Base-by-base conservation (phyloP, 345 rosid genomes). In the Hirschfeldia incana region DNA sequence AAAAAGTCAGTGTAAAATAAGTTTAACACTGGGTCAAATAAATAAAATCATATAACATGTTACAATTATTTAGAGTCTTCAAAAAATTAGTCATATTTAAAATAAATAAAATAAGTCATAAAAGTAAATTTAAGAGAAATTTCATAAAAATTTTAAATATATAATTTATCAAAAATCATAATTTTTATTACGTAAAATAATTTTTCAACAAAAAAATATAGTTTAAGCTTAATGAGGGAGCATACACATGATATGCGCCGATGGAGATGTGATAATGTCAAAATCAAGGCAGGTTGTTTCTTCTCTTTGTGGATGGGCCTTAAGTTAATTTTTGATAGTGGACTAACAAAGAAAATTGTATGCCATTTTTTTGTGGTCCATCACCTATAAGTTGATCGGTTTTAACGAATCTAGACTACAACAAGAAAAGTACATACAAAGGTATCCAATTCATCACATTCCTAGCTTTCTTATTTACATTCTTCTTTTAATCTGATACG, bases 271-370 rank as follows among this genome's bases (percentile, higher is more conserved):
- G 61, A 32, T 3, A 46, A 62, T 73, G 76, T 73, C 76, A 30
- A 73, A 29, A 73, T 63, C 69, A 73, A 30, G 76, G 76, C 69
- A 44, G 21, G 61, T 32, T 73, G 76, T 73, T 28, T 6, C 42
- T 16, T 73, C 12, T 4, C 46, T 16, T 42, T 42, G 61, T 4
- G 16, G 16, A 44, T 62, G 44, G 76, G 76, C 60, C 44, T 34
- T 73, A 4, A 27, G 51, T 12, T 57, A 12, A 46, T 6, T 13
- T 69, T 72, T 53, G 51, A n/a, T 10, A 29, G 26, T 26, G 9
- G 28, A 34, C 37, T 53, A 59, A 59, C 66, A 26, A 71, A 59
- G 21, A 62, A 62, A 62, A 30, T 44, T 28, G 17, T 8, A 44
- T 28, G 37, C 26, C 6, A 27, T 28, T 68, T 7, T 51, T 32